These are phyloP conservation scores for Casuarina equisetifolia DNA, from an alignment of 306 rosid genomes.

Conservation along the genomic window DNA sequence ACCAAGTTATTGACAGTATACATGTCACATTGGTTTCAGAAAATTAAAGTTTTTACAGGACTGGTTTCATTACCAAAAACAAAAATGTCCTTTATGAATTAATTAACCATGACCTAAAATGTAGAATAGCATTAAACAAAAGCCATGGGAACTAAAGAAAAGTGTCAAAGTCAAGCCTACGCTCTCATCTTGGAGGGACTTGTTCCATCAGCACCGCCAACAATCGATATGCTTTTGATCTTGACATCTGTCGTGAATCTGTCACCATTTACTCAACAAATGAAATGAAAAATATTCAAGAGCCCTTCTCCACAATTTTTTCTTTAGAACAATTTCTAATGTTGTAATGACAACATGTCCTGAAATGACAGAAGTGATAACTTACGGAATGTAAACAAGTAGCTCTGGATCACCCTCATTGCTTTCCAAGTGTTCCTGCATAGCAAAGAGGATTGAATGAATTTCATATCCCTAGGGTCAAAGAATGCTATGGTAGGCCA, in stretches of 20 bases:
- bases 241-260: conserved; percentile 97
- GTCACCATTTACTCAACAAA: conserved; percentile 18
- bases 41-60: conserved; percentile 12
- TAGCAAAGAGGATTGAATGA: conserved; percentile 25
- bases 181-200: conserved; percentile 94
- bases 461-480: background rate
- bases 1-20: conserved; percentile 7
- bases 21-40: conserved; percentile 2
- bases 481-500: background rate
- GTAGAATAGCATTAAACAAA: conserved; percentile 19
- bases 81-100: background rate
- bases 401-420: conserved; percentile 97
- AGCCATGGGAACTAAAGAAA: conserved; percentile 15
- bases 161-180: conserved; percentile 45
- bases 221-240: conserved; percentile 87
- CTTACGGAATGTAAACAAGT: conserved; percentile 89
- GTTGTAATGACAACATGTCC: background rate
- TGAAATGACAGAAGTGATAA: background rate
- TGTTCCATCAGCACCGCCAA: conserved; percentile 83
- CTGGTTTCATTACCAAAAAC: background rate
- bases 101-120: background rate
- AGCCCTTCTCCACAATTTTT: background rate
- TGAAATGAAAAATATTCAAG: conserved; percentile 11
- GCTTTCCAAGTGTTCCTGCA: conserved; percentile 86
- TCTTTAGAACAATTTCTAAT: background rate